Evolutionary conservation across 768 basidiomycete species (phyloP).

Genomic region (Boletus speciosus): DNA sequence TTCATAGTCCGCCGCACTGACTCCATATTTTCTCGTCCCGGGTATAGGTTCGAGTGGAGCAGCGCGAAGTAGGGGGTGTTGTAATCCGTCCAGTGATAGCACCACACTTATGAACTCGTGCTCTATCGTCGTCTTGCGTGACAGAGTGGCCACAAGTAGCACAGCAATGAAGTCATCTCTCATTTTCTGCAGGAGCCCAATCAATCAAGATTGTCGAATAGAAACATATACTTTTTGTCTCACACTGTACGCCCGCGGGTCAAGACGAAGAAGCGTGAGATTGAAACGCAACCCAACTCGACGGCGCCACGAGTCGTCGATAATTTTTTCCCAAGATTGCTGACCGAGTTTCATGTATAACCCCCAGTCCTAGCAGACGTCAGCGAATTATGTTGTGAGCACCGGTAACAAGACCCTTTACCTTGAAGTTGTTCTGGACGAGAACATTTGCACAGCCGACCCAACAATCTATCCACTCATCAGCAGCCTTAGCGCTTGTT

Average conservation of each 20-base stretch:
- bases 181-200: constrained; percentile 34
- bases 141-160: constrained; percentile 51
- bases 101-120: constrained; percentile 55
- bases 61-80: constrained; percentile 47
- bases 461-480: constrained; percentile 70
- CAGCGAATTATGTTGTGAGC: neutral
- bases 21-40: constrained; percentile 24
- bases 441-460: constrained; percentile 63
- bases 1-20: constrained; percentile 32
- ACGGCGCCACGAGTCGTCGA: constrained; percentile 47
- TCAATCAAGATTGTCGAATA: neutral
- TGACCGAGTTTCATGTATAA: constrained; percentile 50
- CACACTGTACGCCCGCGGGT: constrained; percentile 60
- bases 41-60: constrained; percentile 28
- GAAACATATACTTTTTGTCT: constrained; percentile 18
- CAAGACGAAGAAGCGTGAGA: constrained; percentile 50
- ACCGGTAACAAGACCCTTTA: constrained; percentile 19
- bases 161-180: constrained; percentile 51
- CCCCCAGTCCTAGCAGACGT: constrained; percentile 52
- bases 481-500: constrained; percentile 37
- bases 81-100: constrained; percentile 54
- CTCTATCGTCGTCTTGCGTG: constrained; percentile 48
- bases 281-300: constrained; percentile 64
- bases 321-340: constrained; percentile 55
- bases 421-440: constrained; percentile 48